Evolutionary conservation across 495 filamentous ascomycete genomes (phyloP).

Genomic region (Gamarada debralockiae): DNA sequence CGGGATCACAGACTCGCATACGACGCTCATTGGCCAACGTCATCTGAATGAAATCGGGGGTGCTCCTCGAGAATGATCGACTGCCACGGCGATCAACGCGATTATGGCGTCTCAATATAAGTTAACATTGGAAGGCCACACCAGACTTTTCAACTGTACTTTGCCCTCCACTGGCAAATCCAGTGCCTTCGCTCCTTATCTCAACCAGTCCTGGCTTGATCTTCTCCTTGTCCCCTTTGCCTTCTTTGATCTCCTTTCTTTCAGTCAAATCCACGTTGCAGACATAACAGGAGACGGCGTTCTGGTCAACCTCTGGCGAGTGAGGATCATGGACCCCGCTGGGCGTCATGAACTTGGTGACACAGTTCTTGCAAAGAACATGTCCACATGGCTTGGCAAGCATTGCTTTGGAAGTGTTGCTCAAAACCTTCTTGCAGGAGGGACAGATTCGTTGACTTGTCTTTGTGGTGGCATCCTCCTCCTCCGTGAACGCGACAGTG

Average conservation of each 20-base stretch:
- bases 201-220: slow-evolving; percentile 77
- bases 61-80: no score
- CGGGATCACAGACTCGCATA: no score
- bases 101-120: background rate
- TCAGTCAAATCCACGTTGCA: slow-evolving; percentile 75
- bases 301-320: slow-evolving; percentile 45
- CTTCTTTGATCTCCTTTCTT: slow-evolving; percentile 38
- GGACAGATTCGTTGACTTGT: slow-evolving; percentile 68
- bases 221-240: slow-evolving; percentile 50
- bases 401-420: slow-evolving; percentile 79
- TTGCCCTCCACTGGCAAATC: slow-evolving; percentile 81
- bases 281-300: slow-evolving; percentile 73
- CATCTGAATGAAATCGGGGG: no score
- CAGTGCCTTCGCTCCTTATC: slow-evolving; percentile 85
- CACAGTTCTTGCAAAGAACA: slow-evolving; percentile 85
- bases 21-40: no score
- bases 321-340: slow-evolving; percentile 59
- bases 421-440: slow-evolving; percentile 79
- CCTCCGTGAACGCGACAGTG: slow-evolving; percentile 75
- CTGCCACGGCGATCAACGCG: no score
- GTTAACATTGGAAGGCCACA: slow-evolving; percentile 80
- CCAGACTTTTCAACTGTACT: slow-evolving; percentile 77
- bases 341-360: slow-evolving; percentile 79
- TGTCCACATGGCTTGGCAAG: slow-evolving; percentile 93
- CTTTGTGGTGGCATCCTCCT: slow-evolving; percentile 54